phyloP scores from a whole-genome alignment of 2,329 filamentous ascomycete genomes.

The Verticillium dahliae region DNA sequence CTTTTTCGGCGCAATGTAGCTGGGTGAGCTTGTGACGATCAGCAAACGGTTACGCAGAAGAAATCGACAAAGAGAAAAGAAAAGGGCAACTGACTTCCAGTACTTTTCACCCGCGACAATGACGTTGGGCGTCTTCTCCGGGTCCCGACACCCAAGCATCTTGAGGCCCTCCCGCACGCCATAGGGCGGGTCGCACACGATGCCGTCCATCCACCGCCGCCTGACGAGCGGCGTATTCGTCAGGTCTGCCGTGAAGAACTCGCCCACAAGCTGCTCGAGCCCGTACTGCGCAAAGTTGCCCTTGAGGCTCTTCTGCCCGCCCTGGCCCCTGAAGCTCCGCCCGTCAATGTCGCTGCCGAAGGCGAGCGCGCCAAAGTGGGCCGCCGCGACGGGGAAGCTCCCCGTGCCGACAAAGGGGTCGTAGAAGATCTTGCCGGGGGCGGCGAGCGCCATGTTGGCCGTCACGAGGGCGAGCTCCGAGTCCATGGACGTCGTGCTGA shows the following conservation, averaged over 20 bases:
- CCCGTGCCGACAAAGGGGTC: conserved; percentile 96
- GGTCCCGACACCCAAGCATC: conserved; percentile 73
- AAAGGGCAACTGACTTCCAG: conserved; percentile 49
- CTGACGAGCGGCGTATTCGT: conserved; percentile 74
- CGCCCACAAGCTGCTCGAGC: conserved; percentile 59
- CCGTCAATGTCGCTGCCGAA: conserved; percentile 94
- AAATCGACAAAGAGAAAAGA: too few relatives aligned
- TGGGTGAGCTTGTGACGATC: conserved; percentile 39
- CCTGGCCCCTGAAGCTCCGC: conserved; percentile 72
- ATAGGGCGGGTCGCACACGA: conserved; percentile 93
- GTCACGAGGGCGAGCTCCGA: conserved; percentile 86
- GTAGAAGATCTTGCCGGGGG: conserved; percentile 78
- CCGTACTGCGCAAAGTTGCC: conserved; percentile 85
- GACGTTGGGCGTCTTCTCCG: conserved; percentile 50
- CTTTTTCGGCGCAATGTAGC: conserved; percentile 80
- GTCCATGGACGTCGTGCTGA: conserved; percentile 96
- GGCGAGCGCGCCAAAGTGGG: conserved; percentile 78
- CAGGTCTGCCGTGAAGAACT: conserved; percentile 77
- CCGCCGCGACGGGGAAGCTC: conserved; percentile 83
- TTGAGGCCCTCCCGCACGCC: conserved; percentile 87
- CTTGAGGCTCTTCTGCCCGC: conserved; percentile 39
- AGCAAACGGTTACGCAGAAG: conserved; percentile 2
- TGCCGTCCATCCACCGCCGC: conserved; percentile 68
- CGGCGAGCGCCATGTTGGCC: conserved; percentile 81
- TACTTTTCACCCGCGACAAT: conserved; percentile 63